These are phyloP conservation scores for Calocera cornea DNA, from an alignment of 768 basidiomycete species.

Conservation along the genomic window DNA sequence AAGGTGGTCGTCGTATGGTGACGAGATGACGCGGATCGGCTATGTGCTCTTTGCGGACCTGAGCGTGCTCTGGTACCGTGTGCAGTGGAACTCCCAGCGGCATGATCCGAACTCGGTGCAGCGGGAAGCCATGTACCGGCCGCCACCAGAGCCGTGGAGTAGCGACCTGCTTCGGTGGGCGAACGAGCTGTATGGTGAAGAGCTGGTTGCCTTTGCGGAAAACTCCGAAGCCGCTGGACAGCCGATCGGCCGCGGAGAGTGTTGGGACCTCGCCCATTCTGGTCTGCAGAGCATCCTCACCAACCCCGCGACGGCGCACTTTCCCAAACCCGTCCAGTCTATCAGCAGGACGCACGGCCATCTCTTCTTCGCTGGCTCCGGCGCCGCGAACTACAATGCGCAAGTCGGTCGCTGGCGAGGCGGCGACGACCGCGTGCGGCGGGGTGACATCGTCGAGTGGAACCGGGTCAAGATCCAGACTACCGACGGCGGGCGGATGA, in stretches of 20 bases:
- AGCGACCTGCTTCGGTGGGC: conserved; percentile 30
- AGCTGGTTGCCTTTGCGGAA: conserved; percentile 37
- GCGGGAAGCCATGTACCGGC: conserved; percentile 30
- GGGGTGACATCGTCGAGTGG: conserved; percentile 48
- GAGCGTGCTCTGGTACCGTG: conserved; percentile 36
- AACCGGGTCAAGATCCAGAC: conserved; percentile 27
- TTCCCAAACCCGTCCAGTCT: conserved; percentile 36
- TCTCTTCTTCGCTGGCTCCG: conserved; percentile 33
- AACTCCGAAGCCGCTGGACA: conserved; percentile 31
- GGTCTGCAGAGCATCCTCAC: conserved; percentile 30
- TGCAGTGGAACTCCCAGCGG: conserved; percentile 26
- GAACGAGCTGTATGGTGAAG: conserved; percentile 37
- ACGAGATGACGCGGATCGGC: conserved; percentile 24
- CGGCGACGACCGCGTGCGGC: conserved; percentile 37
- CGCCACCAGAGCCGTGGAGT: conserved; percentile 27
- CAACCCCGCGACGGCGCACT: conserved; percentile 27
- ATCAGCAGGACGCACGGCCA: conserved; percentile 42
- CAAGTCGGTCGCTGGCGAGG: conserved; percentile 37
- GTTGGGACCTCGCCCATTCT: conserved; percentile 45
- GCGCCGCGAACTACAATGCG: conserved; percentile 24
- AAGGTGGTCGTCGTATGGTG: conserved; percentile 16
- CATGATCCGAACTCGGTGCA: conserved; percentile 23
- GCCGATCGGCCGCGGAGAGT: conserved; percentile 40
- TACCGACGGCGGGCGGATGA: conserved; percentile 13
- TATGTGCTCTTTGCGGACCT: conserved; percentile 38